Base-by-base conservation (phyloP, 768 basidiomycete species). In the Serendipita sp. region DNA sequence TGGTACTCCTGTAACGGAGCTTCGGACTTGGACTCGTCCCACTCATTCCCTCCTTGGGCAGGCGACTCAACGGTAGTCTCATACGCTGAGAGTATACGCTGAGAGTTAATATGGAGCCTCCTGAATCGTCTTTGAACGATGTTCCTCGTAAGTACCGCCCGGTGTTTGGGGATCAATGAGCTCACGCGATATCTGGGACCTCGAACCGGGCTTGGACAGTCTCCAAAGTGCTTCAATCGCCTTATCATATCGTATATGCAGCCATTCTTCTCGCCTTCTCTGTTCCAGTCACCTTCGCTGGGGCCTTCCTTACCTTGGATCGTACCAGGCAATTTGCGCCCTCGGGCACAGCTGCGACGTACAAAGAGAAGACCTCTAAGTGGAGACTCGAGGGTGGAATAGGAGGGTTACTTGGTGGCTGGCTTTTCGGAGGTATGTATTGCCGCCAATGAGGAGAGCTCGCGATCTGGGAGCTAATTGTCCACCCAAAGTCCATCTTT, bases 301-400 rank as follows among this genome's bases (percentile, higher is more conserved):
- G 86, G n/a, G 78, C 84, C 2, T 87, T 88, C 72, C 75, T 87
- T 24, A 86, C 80, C 16, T 78, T 88, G 58, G 85, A 87, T 70
- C 83, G 86, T 45, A 82, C 85, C 24, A 79, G 83, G 45, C 78
- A 81, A 4, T 86, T 88, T 69, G 74, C 80, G 0, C 77, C 81
- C 41, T 72, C 64, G 38, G 63, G 48, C 34, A 30, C 35, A 30
- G 35, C 64, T 15, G 18, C 51, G 10, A 64, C 45, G 3, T 63
- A 64, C 51, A 67, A 64, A 58, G 72, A 71, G 28, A 73, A 71
- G 28, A 71, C 67, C n/a, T 70, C 74, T 32, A 71, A 66, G 35
- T 81, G 76, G 71, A 69, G 75, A 8, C 72, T 86, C 8, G 81
- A 81, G 70, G 85, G 86, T 51, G 86, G 86, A 2, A 66, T 86